Conservation (phyloP, 1,284 basidiomycete species). For the Rugiboletus extremiorientalis region DNA sequence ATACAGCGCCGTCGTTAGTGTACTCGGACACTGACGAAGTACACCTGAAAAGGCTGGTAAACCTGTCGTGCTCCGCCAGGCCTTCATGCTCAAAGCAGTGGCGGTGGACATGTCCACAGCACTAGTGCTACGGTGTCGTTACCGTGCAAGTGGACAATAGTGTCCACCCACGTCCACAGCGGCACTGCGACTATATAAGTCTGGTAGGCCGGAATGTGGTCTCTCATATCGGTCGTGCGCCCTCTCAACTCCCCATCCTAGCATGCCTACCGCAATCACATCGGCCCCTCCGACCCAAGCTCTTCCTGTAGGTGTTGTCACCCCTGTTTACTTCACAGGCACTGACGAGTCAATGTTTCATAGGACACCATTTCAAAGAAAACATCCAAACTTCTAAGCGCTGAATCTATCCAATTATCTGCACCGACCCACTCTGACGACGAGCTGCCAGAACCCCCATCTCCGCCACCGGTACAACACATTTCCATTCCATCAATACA, state of each 20-base stretch:
- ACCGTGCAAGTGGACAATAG: slow-evolving; percentile 22
- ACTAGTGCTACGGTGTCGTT: no score
- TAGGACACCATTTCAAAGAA: slow-evolving; percentile 12
- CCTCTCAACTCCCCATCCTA: neutral
- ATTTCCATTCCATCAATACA: neutral
- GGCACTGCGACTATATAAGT: slow-evolving; percentile 17
- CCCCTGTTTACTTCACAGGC: neutral
- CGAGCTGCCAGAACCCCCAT: neutral
- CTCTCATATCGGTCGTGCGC: neutral
- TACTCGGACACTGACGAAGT: neutral
- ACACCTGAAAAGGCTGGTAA: slow-evolving; percentile 5
- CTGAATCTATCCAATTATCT: neutral
- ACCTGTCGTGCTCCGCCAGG: neutral
- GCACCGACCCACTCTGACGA: neutral
- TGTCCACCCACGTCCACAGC: slow-evolving; percentile 13
- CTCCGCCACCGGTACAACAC: neutral
- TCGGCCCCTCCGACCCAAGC: neutral
- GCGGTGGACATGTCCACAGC: neutral
- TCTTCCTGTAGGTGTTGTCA: slow-evolving; percentile 9
- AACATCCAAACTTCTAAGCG: neutral
- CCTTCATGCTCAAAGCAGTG: neutral
- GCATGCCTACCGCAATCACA: slow-evolving; percentile 12
- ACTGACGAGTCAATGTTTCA: neutral
- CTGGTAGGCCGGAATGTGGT: neutral
- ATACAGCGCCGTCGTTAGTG: neutral